Conservation (phyloP, 331 rosid species). For the Cydonia oblonga region DNA sequence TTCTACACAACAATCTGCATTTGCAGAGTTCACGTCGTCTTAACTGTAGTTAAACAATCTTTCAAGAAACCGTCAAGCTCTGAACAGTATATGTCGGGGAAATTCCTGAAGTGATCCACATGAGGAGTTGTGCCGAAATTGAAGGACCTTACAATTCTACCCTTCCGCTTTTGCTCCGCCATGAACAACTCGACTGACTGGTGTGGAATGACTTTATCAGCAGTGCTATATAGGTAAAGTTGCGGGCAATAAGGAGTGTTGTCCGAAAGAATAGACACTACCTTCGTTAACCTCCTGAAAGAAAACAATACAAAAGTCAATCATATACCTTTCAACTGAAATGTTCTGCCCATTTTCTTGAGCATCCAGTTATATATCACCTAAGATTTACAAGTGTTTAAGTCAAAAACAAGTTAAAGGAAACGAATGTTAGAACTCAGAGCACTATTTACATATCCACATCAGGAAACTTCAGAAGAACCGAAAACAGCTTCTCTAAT, state of each 20-base stretch:
- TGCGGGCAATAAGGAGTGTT: slow-evolving; percentile 63
- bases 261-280: slow-evolving; percentile 36
- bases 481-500: slow-evolving; percentile 57
- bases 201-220: slow-evolving; percentile 67
- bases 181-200: slow-evolving; percentile 55
- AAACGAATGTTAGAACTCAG: too few relatives aligned
- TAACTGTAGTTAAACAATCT: slow-evolving; percentile 37
- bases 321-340: background rate
- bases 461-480: slow-evolving; percentile 46
- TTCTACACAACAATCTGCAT: background rate
- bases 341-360: background rate
- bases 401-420: background rate
- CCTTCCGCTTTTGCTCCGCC: slow-evolving; percentile 53
- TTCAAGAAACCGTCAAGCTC: slow-evolving; percentile 47
- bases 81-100: slow-evolving; percentile 49
- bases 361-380: background rate
- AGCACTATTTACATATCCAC: slow-evolving; percentile 38
- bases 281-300: slow-evolving; percentile 60
- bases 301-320: slow-evolving; percentile 4
- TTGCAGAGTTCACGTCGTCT: slow-evolving; percentile 6
- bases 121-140: slow-evolving; percentile 74
- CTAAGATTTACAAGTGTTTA: background rate
- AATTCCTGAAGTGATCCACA: slow-evolving; percentile 76
- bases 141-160: slow-evolving; percentile 42
- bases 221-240: slow-evolving; percentile 84